Evolutionary conservation across 1,284 basidiomycete species (phyloP), one percentile per base, ranked within the genome.

Genomic region (Sporisorium reilianum): DNA sequence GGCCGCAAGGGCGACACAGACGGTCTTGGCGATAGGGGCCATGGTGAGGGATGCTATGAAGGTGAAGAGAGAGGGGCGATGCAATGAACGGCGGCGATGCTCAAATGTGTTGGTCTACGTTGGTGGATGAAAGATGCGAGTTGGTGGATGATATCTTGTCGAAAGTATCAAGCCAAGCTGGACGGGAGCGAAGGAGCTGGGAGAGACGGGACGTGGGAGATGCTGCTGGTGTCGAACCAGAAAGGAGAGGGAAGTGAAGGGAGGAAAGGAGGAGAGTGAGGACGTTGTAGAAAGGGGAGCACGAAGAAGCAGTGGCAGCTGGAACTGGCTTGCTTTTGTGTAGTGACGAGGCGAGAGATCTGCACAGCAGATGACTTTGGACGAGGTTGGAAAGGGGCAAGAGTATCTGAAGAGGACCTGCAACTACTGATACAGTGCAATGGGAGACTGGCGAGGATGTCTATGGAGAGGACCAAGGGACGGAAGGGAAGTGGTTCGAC

Each of bases 1-100:
- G n/a, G 68, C 73, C 38, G 56, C 73, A 30, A 76, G 68, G 45
- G 73, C 73, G 25, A 63, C 41, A 58, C 73, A 76, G 45, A 76
- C 61, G 45, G 68, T 76, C 68, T 68, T 71, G 32, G 73, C 73
- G 55, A 76, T 76, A 49, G 73, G 73, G 40, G 68, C 73, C 73
- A 75, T 75, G 61, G 6, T 70, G 66, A 55, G 6, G 25, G 53
- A 54, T 38, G 41, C 36, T 41, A 48, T 14, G 49, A 36, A 20
- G 44, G 25, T 20, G 25, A 32, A 49, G 42, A 50, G 32, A 8
- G 52, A 25, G n/a, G n/a, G n/a, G 42, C 5, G 20, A 54, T 57
- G 59, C 51, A 42, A 34, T 9, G 49, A 42, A 38, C 1, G 38
- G 23, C 16, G 56, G 42, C 40, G 55, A 46, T 45, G 63, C 16